Percentiles rank a stretch among this genome's conserved stretches.
Evolutionary conservation across 176 grass and related monocot species (phyloP).

Genomic region (Panicum miliaceum): DNA sequence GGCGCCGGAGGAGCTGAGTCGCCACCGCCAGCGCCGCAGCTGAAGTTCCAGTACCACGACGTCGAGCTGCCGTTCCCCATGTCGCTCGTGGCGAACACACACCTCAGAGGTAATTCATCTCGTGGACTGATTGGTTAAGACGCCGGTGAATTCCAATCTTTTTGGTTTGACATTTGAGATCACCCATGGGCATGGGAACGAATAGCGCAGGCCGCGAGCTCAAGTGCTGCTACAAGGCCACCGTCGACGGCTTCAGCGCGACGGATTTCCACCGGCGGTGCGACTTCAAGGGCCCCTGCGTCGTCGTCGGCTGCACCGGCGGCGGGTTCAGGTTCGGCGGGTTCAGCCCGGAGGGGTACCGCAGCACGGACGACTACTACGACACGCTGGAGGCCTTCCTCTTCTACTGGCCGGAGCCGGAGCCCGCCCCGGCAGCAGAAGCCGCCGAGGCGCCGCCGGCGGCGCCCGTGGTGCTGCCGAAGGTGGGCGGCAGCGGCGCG

Average conservation of each 20-base stretch:
- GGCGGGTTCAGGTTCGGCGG: slow-evolving; percentile 64
- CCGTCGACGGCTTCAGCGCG: slow-evolving; percentile 76
- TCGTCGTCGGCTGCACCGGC: slow-evolving; percentile 63
- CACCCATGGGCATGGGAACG: neutral
- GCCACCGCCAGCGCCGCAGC: neutral
- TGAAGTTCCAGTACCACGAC: slow-evolving; percentile 63
- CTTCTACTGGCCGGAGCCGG: slow-evolving; percentile 67
- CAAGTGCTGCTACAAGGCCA: slow-evolving; percentile 82
- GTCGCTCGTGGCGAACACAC: slow-evolving; percentile 69
- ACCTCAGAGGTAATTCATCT: slow-evolving; percentile 58
- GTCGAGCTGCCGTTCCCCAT: slow-evolving; percentile 63
- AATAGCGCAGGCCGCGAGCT: slow-evolving; percentile 59
- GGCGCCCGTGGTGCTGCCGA: slow-evolving; percentile 49
- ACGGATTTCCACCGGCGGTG: slow-evolving; percentile 71
- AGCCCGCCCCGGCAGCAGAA: neutral
- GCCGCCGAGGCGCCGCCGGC: neutral
- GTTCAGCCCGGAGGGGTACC: slow-evolving; percentile 88
- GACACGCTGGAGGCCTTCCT: slow-evolving; percentile 89
- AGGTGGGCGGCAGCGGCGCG: slow-evolving; percentile 87
- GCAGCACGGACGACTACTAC: slow-evolving; percentile 95
- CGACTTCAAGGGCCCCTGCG: slow-evolving; percentile 95
- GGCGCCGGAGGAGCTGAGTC: slow-evolving; percentile 34
- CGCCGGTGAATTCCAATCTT: neutral
- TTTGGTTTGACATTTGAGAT: neutral
- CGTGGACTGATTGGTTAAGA: neutral